A percentile compares a stretch with the other conserved stretches of the same genome.
These are phyloP conservation scores for Eucalyptus polybractea DNA, from an alignment of 345 rosid species.

Conservation along the genomic window DNA sequence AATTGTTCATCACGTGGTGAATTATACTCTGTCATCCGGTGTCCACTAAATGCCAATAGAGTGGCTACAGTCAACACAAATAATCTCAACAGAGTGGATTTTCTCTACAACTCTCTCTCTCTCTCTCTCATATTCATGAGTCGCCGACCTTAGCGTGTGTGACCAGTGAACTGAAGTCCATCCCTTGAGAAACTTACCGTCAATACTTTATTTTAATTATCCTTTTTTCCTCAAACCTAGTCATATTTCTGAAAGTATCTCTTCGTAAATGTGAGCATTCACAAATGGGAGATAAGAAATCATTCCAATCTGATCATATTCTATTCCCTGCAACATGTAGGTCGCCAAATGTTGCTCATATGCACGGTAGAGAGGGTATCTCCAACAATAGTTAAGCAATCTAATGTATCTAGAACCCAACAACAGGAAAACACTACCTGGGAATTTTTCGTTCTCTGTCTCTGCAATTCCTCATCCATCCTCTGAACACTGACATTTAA, in stretches of 20 bases:
- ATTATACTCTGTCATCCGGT: neutral
- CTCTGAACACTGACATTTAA: constrained; percentile 43
- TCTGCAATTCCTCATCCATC: constrained; percentile 72
- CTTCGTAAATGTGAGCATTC: neutral
- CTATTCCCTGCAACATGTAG: neutral
- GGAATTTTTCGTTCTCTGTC: constrained; percentile 50
- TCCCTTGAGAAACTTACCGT: neutral
- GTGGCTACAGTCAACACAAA: neutral
- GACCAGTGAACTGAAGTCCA: neutral
- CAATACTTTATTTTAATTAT: neutral
- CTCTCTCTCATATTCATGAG: neutral
- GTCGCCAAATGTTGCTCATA: neutral
- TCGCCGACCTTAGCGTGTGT: neutral
- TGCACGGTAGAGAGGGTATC: neutral
- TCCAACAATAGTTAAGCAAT: neutral
- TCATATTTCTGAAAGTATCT: neutral
- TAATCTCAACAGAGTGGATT: neutral
- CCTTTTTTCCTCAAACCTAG: neutral
- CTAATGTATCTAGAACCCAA: neutral
- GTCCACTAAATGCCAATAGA: neutral
- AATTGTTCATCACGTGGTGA: neutral
- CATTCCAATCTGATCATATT: neutral
- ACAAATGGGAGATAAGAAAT: neutral
- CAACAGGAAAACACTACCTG: constrained; percentile 24
- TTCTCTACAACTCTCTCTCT: neutral